Evolutionary conservation across 495 filamentous ascomycete genomes (phyloP).

Genomic region (Podospora fimiseda): DNA sequence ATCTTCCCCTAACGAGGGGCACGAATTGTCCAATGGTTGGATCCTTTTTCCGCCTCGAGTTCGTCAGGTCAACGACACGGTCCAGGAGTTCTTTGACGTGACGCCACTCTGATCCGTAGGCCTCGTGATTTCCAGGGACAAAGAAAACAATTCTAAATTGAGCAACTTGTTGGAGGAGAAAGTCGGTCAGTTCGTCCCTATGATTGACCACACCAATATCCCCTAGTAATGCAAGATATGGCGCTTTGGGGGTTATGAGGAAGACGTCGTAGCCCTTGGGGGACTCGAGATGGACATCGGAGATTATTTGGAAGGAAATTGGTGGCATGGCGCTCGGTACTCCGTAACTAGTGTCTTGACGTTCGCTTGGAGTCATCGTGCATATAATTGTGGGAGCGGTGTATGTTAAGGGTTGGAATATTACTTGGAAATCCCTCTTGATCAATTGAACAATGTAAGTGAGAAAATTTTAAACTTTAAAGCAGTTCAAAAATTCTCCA

Average conservation of each 20-base stretch:
- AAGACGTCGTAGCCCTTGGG: slow-evolving; percentile 40
- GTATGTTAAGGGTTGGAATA: too few species aligned
- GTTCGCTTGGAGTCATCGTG: too few species aligned
- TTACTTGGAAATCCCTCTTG: too few species aligned
- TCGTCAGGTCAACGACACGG: slow-evolving; percentile 11
- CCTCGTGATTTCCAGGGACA: slow-evolving; percentile 53
- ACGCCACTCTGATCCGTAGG: slow-evolving; percentile 42
- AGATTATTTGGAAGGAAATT: slow-evolving; percentile 44
- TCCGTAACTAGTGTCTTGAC: not conserved
- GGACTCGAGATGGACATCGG: slow-evolving; percentile 52
- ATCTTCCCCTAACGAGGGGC: slow-evolving; percentile 40
- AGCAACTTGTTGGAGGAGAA: slow-evolving; percentile 40
- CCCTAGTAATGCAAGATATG: slow-evolving; percentile 50
- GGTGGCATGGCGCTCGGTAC: not conserved
- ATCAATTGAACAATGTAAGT: too few species aligned
- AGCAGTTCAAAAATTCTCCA: too few species aligned
- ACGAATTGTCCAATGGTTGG: slow-evolving; percentile 35
- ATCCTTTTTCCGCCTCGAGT: slow-evolving; percentile 10
- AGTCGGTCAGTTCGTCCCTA: slow-evolving; percentile 36
- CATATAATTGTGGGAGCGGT: too few species aligned
- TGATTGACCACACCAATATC: slow-evolving; percentile 46
- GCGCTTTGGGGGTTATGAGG: slow-evolving; percentile 36
- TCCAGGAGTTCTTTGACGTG: slow-evolving; percentile 14
- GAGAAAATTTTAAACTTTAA: too few species aligned
- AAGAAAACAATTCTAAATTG: slow-evolving; percentile 45